Conservation (phyloP, 116 monocot genomes). For the Papilionanthe hybrid region DNA sequence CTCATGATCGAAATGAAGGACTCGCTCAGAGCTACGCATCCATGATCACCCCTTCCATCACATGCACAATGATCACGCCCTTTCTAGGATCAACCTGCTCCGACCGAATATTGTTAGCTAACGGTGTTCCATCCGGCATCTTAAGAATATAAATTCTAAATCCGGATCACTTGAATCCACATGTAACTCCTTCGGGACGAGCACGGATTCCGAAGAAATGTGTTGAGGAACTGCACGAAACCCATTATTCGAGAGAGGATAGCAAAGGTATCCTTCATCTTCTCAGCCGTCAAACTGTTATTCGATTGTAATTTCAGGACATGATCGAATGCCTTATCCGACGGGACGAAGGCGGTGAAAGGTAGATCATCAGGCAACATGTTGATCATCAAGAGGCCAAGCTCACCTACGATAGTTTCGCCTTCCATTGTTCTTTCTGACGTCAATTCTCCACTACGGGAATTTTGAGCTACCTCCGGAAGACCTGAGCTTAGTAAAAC, state of each 20-base stretch:
- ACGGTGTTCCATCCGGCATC: slow-evolving; percentile 19
- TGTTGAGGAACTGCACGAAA: slow-evolving; percentile 53
- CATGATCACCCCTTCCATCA: slow-evolving; percentile 77
- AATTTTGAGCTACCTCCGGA: slow-evolving; percentile 26
- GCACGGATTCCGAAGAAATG: slow-evolving; percentile 30
- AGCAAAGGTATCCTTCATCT: slow-evolving; percentile 43
- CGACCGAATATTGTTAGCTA: slow-evolving; percentile 43
- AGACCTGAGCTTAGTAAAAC: slow-evolving; percentile 31
- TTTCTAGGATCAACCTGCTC: slow-evolving; percentile 43
- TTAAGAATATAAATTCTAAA: slow-evolving; percentile 33
- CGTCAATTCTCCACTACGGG: neutral
- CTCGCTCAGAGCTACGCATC: slow-evolving; percentile 66
- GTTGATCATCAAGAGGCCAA: slow-evolving; percentile 59
- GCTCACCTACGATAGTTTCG: slow-evolving; percentile 20
- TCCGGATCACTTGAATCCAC: slow-evolving; percentile 75
- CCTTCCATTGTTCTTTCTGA: neutral
- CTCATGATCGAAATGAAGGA: slow-evolving; percentile 50
- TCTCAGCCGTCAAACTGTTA: slow-evolving; percentile 22
- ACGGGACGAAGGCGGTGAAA: slow-evolving; percentile 72
- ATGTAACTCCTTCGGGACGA: slow-evolving; percentile 21
- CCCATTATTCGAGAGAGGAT: slow-evolving; percentile 64
- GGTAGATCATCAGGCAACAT: slow-evolving; percentile 78
- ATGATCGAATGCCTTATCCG: slow-evolving; percentile 40
- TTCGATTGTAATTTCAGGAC: slow-evolving; percentile 34
- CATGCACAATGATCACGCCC: slow-evolving; percentile 64